Evolutionary conservation across 345 rosid genomes (phyloP), one percentile per base, ranked within the genome.

Genomic region (Camelina hispida): DNA sequence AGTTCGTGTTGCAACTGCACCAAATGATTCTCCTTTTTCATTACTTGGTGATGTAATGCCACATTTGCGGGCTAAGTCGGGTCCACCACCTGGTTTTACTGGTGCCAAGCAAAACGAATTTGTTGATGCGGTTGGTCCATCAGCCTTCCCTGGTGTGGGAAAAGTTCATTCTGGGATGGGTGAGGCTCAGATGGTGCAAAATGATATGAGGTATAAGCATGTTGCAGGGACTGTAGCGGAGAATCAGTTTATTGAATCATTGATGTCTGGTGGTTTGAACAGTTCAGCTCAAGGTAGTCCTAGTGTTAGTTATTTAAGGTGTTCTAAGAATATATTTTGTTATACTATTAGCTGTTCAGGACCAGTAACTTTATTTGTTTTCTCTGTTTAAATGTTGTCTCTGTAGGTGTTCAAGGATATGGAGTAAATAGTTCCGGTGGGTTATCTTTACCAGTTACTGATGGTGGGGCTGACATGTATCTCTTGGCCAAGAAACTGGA

Each of bases 11-110:
- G 89, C 84, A 40, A 84, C 40, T 87, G 91, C 96, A 61, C 81
- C 98, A 38, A 86, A 73, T 48, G 98, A 91, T 38, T 78, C 87
- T 10, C 88, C 96, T 8, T 95, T 92, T 82, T 79, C 77, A 18
- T 80, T 66, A 79, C 99, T 95, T 32, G 93, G 99, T 69, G 97
- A 95, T 85, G 93, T 89, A 28, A 95, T 93, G 98, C 99, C 99
- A 67, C 99, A 95, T 81, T 81, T 95, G 74, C 87, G 94, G 62
- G 91, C 97, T 57, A 95, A 95, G 82, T 96, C 96, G 7, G 86
- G 97, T 60, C 98, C 99, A 42, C 99, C 99, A 5, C 97, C 99
- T 80, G 98, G 99, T 56, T 95, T 95, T 83, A 72, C 81, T n/a
- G 80, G 61, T n/a, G 79, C 86, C 47, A 95, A 95, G 81, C 97